phyloP scores from a whole-genome alignment of 192 early-diverging fungal genomes.

The Funneliformis mosseae region DNA sequence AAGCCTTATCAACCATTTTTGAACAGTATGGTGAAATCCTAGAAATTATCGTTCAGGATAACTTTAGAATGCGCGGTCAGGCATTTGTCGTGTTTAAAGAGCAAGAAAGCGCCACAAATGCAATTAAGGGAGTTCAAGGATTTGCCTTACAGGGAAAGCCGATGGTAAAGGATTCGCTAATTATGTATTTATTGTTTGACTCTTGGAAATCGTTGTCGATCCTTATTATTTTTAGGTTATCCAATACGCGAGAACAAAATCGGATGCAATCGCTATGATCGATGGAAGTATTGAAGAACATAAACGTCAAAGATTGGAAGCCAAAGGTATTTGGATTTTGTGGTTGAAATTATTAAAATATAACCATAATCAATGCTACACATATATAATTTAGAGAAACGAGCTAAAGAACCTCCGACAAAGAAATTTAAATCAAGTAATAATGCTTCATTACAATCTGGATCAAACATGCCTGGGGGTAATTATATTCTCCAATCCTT shows the following conservation, averaged over 20 bases:
- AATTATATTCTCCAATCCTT: background rate
- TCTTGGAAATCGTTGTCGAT: background rate
- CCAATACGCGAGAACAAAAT: conserved; percentile 59
- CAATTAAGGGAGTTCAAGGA: conserved; percentile 82
- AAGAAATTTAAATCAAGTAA: conserved; percentile 21
- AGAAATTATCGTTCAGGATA: conserved; percentile 76
- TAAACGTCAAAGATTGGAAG: conserved; percentile 56
- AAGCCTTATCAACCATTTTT: conserved; percentile 78
- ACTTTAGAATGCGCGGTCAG: conserved; percentile 89
- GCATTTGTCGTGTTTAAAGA: conserved; percentile 88
- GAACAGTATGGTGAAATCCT: conserved; percentile 82
- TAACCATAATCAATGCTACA: background rate
- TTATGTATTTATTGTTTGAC: conserved; percentile 14
- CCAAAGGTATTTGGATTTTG: conserved; percentile 57
- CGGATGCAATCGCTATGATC: conserved; percentile 63
- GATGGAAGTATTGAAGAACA: conserved; percentile 72
- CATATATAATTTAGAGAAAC: conserved; percentile 20
- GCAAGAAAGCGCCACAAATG: conserved; percentile 70
- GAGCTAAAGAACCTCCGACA: conserved; percentile 32
- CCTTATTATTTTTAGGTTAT: conserved; percentile 40
- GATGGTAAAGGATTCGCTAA: conserved; percentile 54
- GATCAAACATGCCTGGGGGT: conserved; percentile 22
- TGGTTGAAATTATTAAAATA: too few species aligned
- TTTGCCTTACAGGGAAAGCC: conserved; percentile 83
- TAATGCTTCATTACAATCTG: background rate